Conservation (phyloP, 1,139 yeast genomes). For the Magnusiomyces tetraspermus region DNA sequence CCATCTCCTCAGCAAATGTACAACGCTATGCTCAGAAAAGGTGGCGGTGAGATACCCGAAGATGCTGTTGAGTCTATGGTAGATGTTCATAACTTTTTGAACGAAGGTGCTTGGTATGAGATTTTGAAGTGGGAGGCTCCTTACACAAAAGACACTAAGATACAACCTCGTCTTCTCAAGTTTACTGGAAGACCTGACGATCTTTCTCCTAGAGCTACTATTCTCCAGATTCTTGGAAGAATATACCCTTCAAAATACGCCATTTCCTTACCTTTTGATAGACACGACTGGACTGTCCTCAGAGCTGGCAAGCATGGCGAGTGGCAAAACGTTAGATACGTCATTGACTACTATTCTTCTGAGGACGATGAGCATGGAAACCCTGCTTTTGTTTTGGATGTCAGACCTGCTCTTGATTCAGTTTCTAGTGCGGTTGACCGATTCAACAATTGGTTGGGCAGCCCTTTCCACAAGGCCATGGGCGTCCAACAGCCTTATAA, state of each 20-base stretch:
- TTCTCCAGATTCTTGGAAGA: constrained; percentile 56
- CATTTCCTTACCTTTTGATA: constrained; percentile 83
- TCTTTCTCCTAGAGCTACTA: constrained; percentile 76
- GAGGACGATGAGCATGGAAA: constrained; percentile 80
- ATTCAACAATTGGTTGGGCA: constrained; percentile 43
- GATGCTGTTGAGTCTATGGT: constrained; percentile 98
- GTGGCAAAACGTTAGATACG: constrained; percentile 71
- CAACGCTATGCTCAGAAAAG: constrained; percentile 92
- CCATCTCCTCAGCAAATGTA: constrained; percentile 99
- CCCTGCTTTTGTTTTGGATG: constrained; percentile 88
- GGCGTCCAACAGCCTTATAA: constrained; percentile 26
- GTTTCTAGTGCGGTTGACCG: constrained; percentile 58
- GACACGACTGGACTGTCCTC: constrained; percentile 97
- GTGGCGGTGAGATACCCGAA: constrained; percentile 73
- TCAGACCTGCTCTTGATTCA: constrained; percentile 86
- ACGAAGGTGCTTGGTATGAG: constrained; percentile 98
- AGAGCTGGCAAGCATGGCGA: constrained; percentile 42
- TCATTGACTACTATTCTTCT: constrained; percentile 87
- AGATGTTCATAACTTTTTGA: constrained; percentile 87
- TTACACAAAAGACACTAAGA: constrained; percentile 42
- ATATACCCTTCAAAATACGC: constrained; percentile 66
- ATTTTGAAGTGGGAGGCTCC: constrained; percentile 81
- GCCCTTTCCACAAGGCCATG: constrained; percentile 40
- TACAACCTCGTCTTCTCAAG: constrained; percentile 66
- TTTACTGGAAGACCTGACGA: constrained; percentile 92